Base-by-base conservation (phyloP, 805 yeast species). In the Starmerella stigmatis region DNA sequence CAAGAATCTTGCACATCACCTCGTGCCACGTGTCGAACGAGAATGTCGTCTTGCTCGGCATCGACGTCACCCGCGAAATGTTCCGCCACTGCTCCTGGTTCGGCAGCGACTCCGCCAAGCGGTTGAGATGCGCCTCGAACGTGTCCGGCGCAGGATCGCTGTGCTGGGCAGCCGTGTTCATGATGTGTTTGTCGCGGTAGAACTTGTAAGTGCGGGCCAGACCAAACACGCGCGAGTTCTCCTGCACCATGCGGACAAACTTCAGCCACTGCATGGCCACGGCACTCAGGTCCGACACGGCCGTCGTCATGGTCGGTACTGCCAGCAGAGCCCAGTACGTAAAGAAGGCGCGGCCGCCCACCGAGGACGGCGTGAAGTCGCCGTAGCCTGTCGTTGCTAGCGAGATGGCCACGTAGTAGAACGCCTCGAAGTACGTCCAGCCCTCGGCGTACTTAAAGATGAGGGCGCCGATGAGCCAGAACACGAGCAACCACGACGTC, bases 301-400 rank as follows among this genome's bases (percentile, higher is more conserved):
- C 44, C 3, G 50, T 43, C 1, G 94, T 82, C 94, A 86, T 85
- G 42, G 85, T 67, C 1, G 96, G 96, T 19, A 86, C 79, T 0
- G 95, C 94, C 6, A 77, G 66, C 17, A 86, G 59, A 0, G 86
- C 81, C 95, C 95, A 86, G 9, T 76, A 63, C 7, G 83, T 76
- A 55, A 86, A 86, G 53, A 85, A 75, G 0, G 80, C 73, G 33
- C 81, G 64, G 0, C 94, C 94, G 5, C 81, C 79, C 1, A 78
- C 63, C 0, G 78, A 62, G 1, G 41, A 46, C 1, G 94, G 94
- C 1, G 76, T 68, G 53, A 67, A 77, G 57, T 79, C 86, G 25
- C 95, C 96, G 61, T 82, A 85, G 0, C 95, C 95, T 45, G 86
- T 81, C 0, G 95, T 83, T 6, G 85, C 63, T 43, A 86, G 70